Base-by-base conservation (phyloP, 495 filamentous ascomycete genomes). In the Elaphomyces granulatus region DNA sequence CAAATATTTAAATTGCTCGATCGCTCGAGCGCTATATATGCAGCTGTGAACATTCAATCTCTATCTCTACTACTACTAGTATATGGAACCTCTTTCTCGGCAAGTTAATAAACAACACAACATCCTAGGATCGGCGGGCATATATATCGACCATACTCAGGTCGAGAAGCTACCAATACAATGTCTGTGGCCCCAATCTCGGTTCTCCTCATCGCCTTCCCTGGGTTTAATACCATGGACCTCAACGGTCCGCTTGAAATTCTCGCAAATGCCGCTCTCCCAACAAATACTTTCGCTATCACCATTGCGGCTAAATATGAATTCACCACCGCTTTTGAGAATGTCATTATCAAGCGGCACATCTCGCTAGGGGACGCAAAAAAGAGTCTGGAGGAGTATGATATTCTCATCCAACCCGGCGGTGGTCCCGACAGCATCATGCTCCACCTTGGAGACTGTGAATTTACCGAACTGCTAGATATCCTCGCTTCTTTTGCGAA, bases 171-270 rank as follows among this genome's bases (percentile, higher is more conserved):
- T n/a, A n/a, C n/a, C n/a, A n/a, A n/a, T n/a, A n/a, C n/a, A n/a
- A n/a, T n/a, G 16, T 44, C 50, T 8, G 43, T 41, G 1, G 43
- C 44, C n/a, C 46, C 55, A 37, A 63, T 74, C 61, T 63, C 71
- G 55, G 70, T 74, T 39, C 59, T 74, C 41, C 61, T 74, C 51
- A 48, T 60, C 41, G 49, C 72, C 32, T 58, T 66, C 45, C 49
- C 55, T 4, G 55, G 55, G 37, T 67, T 73, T 48, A 63, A 71
- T 49, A 56, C 63, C 15, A 50, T 80, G 49, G 78, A 82, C 61
- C 71, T 81, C 47, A 64, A 67, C 32, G 79, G 78, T 33, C 76
- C 79, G n/a, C 61, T 81, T 28, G 77, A 81, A 56, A 66, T 76
- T 43, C 61, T 84, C 37, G 63, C 53, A 42, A 59, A 58, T 21